Evolutionary conservation across 768 basidiomycete species (phyloP).

Genomic region (Phanerochaete carnosa): DNA sequence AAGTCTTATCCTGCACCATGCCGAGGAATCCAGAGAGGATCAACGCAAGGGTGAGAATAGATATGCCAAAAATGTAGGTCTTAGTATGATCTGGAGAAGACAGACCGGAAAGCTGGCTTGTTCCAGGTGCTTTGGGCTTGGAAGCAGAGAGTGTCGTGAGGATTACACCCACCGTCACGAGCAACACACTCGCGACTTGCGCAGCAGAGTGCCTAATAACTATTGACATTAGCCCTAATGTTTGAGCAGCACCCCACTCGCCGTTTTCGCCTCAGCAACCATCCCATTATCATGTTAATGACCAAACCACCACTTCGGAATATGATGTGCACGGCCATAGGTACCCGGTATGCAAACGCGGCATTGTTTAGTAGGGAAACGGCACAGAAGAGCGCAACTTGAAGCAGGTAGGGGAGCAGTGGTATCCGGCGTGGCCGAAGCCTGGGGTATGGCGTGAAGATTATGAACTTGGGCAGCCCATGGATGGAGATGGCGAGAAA

Average conservation of each 20-base stretch:
- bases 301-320: conserved; percentile 88
- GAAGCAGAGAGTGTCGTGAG: conserved; percentile 80
- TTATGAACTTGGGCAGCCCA: conserved; percentile 63
- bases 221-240: background rate
- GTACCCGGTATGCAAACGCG: conserved; percentile 84
- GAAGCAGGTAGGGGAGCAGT: conserved; percentile 66
- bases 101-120: conserved; percentile 1
- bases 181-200: conserved; percentile 73
- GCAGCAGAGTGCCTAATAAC: conserved; percentile 51
- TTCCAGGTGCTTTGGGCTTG: conserved; percentile 23
- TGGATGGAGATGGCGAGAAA: conserved; percentile 75
- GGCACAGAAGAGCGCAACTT: conserved; percentile 78
- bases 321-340: conserved; percentile 92
- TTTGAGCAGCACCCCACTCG: conserved; percentile 28
- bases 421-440: conserved; percentile 68
- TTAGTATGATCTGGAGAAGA: conserved; percentile 22
- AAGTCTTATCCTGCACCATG: conserved; percentile 81
- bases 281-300: conserved; percentile 79
- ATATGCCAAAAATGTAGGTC: conserved; percentile 68
- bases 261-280: conserved; percentile 61
- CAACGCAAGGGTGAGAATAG: conserved; percentile 72
- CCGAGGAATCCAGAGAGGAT: conserved; percentile 81
- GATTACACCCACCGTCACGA: conserved; percentile 77
- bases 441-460: conserved; percentile 36
- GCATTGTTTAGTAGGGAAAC: conserved; percentile 85